Conservation (phyloP, 2,329 filamentous ascomycete species). For the Rhexocercosporidium sp. region DNA sequence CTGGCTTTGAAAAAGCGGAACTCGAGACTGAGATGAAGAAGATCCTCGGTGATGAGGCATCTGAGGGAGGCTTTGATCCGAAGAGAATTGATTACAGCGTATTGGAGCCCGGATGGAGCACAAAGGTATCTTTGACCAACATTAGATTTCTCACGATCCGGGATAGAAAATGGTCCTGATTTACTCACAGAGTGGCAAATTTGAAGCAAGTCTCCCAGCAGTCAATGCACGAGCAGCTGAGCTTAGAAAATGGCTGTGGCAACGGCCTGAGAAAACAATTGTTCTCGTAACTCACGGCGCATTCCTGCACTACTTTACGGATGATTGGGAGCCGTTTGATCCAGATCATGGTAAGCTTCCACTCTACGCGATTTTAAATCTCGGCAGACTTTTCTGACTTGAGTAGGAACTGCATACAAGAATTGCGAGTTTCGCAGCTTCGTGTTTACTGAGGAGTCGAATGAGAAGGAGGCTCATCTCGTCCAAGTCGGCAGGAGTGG, state of each 20-base stretch:
- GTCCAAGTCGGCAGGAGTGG: conserved; percentile 21
- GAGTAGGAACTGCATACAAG: conserved; percentile 25
- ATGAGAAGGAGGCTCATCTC: conserved; percentile 26
- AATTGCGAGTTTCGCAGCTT: conserved; percentile 28
- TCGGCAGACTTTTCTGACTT: neutral
- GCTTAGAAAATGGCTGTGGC: conserved; percentile 24
- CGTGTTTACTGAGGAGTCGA: conserved; percentile 27
- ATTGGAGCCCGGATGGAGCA: conserved; percentile 28
- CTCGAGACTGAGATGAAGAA: conserved; percentile 14
- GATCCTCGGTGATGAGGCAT: conserved; percentile 14
- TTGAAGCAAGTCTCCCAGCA: conserved; percentile 25
- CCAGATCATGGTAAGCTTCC: conserved; percentile 17
- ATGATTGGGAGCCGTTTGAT: conserved; percentile 24
- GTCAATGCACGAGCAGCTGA: conserved; percentile 24
- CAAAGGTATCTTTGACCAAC: conserved; percentile 18
- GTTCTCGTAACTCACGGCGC: conserved; percentile 31
- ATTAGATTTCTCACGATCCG: neutral
- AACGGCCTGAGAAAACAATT: conserved; percentile 25
- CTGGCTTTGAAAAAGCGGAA: conserved; percentile 19
- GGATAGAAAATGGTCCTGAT: neutral
- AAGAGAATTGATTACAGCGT: conserved; percentile 26
- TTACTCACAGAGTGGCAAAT: conserved; percentile 24
- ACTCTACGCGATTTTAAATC: too few relatives aligned
- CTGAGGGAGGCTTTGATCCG: conserved; percentile 20
- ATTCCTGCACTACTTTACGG: conserved; percentile 30